phyloP scores from a whole-genome alignment of 2,329 filamentous ascomycete genomes.

The Ophiostoma sp. region DNA sequence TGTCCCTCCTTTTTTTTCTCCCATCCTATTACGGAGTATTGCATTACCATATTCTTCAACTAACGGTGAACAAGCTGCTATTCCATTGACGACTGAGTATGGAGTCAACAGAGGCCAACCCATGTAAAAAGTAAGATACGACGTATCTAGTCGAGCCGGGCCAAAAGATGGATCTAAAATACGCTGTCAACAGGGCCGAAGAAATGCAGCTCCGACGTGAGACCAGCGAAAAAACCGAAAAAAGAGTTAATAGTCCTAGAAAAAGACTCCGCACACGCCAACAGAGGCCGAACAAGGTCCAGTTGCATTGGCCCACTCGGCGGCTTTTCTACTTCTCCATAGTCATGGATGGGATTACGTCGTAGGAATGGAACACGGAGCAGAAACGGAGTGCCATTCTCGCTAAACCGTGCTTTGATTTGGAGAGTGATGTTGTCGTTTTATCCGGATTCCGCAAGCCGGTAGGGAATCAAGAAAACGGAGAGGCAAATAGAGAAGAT shows the following conservation, averaged over 20 bases:
- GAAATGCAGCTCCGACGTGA: slow-evolving; percentile 1
- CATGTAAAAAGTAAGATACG: background rate
- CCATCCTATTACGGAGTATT: too few species aligned
- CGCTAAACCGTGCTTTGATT: background rate
- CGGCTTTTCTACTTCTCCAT: too few species aligned
- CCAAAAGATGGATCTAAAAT: background rate
- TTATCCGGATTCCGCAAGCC: background rate
- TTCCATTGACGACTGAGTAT: background rate
- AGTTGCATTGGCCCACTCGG: too few species aligned
- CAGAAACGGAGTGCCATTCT: too few species aligned
- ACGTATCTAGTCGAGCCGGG: background rate
- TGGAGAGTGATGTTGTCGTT: background rate
- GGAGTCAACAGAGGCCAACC: background rate
- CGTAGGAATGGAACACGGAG: too few species aligned
- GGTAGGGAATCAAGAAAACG: background rate
- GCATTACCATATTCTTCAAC: background rate
- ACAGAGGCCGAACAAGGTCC: too few species aligned
- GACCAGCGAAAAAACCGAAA: background rate
- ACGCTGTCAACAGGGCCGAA: slow-evolving; percentile 2
- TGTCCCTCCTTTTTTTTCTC: background rate
- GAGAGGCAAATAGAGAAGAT: background rate
- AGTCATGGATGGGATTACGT: too few species aligned
- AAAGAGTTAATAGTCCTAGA: background rate
- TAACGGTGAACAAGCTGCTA: background rate
- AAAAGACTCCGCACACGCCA: background rate